Evolutionary conservation across 2,329 filamentous ascomycete species (phyloP), one percentile per base, ranked within the genome.

Genomic region (Aspergillus sojae): DNA sequence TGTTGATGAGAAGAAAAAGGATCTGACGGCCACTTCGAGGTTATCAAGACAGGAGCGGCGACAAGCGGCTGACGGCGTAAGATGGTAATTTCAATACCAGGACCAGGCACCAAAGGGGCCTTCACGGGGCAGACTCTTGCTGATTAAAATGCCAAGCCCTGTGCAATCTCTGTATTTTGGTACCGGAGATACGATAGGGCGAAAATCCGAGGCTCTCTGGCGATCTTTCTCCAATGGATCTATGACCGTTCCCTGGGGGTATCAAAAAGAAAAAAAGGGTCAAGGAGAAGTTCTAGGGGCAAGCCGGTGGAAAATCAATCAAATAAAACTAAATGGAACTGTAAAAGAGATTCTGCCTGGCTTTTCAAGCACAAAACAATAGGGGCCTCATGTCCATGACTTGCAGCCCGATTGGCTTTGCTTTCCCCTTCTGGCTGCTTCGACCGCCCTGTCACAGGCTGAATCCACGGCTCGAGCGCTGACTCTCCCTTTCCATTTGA

Each of bases 391-490:
- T 55, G 43, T 46, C 39, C 28, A 41, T 36, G 21, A 54, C 50
- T 53, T 46, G 45, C 57, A 57, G 58, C 52, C 52, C 28, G 62
- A 60, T 60, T 59, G 57, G 45, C 30, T 32, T 58, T 57, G 46
- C 57, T 48, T 62, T 60, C 53, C 58, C 26, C 60, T 68, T 69
- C 67, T 70, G 57, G 43, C 46, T 48, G 65, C 62, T 69, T 68
- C 63, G 64, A 66, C 48, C 19, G 12, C 19, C 45, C 57, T 52
- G 64, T 65, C 61, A 62, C 59, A 60, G 62, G 45, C 62, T 56
- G 54, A 60, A 65, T 68, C 52, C 46, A 61, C 70, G 74, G 74
- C 68, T 72, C 72, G 70, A 74, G 71, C 71, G 69, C 54, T 57
- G 59, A 63, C 69, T 73, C 66, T 43, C 64, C 57, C 59, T 52